Evolutionary conservation across 2,329 filamentous ascomycete species (phyloP).

Genomic region (Aspergillus bombycis): DNA sequence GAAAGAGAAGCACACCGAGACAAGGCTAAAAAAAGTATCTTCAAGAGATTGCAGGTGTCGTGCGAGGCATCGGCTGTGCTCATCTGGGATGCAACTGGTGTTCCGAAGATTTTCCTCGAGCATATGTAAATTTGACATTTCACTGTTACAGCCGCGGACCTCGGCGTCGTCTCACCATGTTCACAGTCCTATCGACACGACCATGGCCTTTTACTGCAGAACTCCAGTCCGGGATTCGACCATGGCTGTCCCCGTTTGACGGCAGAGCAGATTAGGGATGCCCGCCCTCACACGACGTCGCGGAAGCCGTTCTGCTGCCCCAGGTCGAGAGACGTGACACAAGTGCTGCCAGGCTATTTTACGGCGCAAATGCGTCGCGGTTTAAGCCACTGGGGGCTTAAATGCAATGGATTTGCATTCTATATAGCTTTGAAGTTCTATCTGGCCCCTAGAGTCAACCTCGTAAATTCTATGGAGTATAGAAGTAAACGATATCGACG

Average conservation of each 20-base stretch:
- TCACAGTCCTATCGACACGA: not conserved
- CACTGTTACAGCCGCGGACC: not conserved
- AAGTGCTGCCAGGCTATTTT: too few species aligned
- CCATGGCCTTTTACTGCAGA: not conserved
- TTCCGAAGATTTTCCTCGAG: not conserved
- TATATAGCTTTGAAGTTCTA: too few species aligned
- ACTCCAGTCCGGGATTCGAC: not conserved
- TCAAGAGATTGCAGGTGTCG: not conserved
- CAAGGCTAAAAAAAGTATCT: not conserved
- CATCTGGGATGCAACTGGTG: not conserved
- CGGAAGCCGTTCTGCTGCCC: too few species aligned
- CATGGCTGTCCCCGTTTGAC: not conserved
- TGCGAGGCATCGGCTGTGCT: conserved; percentile 2
- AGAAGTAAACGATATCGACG: not conserved
- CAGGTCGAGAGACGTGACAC: too few species aligned
- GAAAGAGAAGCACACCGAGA: not conserved
- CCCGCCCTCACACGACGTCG: too few species aligned
- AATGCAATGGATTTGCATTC: too few species aligned
- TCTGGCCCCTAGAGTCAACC: too few species aligned
- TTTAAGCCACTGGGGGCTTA: too few species aligned
- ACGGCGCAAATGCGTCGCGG: too few species aligned
- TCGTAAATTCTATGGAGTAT: not conserved
- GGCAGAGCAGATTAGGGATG: not conserved
- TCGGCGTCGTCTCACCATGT: not conserved
- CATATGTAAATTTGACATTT: not conserved